Percentiles rank a stretch among this genome's conserved stretches.
phyloP scores from a whole-genome alignment of 2,329 filamentous ascomycete genomes.

The Truncatella angustata region DNA sequence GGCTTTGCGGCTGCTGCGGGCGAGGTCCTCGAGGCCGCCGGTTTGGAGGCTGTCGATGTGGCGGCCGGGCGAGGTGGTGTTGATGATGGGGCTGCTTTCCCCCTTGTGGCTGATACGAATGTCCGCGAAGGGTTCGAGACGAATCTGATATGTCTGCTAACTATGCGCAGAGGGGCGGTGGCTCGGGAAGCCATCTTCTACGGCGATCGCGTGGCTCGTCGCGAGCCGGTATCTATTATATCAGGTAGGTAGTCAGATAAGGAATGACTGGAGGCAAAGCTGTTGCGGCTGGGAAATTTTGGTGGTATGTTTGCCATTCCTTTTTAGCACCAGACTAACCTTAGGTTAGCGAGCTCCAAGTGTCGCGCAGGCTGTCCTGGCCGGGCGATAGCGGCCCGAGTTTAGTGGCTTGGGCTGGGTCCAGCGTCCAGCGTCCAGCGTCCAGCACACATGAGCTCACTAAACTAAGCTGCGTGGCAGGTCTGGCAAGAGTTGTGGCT shows the following conservation, averaged over 20 bases:
- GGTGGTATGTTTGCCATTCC: background rate
- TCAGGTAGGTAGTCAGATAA: too few species aligned
- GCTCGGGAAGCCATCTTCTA: constrained; percentile 13
- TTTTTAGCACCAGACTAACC: background rate
- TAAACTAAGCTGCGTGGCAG: too few species aligned
- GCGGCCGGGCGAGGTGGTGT: constrained; percentile 10
- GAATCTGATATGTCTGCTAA: background rate
- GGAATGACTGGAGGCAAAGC: too few species aligned
- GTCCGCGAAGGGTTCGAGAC: background rate
- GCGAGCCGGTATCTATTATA: too few species aligned
- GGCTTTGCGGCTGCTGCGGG: constrained; percentile 11
- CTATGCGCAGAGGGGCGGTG: background rate
- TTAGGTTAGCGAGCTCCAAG: too few species aligned
- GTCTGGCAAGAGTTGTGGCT: too few species aligned
- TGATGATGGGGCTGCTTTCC: constrained; percentile 13
- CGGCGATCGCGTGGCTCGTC: background rate
- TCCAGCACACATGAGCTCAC: too few species aligned
- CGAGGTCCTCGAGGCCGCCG: too few species aligned
- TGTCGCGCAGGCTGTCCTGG: background rate
- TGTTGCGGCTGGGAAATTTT: constrained; percentile 2
- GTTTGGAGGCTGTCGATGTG: constrained; percentile 10
- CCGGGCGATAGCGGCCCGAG: constrained; percentile 5
- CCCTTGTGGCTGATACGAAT: background rate
- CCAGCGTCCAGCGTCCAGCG: background rate
- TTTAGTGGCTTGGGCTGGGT: background rate